phyloP scores from a whole-genome alignment of 129 eudicot species.

The Lonicera japonica region DNA sequence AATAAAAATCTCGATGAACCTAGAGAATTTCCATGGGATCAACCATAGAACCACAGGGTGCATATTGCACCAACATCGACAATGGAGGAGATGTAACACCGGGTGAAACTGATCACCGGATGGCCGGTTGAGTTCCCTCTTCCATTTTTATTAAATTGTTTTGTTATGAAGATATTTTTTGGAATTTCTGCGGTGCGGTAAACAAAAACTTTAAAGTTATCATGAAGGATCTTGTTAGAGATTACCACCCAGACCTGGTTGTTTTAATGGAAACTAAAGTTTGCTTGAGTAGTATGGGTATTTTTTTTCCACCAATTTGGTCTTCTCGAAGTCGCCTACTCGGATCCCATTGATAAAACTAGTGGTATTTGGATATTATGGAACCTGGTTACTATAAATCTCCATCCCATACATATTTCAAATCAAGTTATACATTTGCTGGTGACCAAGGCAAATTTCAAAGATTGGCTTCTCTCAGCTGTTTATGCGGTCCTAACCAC shows the following conservation, averaged over 20 bases:
- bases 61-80: no score
- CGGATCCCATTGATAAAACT: background rate
- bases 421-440: background rate
- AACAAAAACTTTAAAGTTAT: background rate
- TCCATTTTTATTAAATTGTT: background rate
- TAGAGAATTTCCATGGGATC: no score
- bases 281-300: background rate
- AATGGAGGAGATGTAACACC: no score
- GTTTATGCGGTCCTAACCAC: background rate
- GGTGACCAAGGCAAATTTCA: background rate
- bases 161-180: background rate
- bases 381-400: background rate
- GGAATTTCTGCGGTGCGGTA: background rate
- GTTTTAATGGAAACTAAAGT: background rate
- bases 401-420: background rate
- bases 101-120: no score
- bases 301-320: background rate
- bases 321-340: background rate
- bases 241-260: background rate
- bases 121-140: background rate
- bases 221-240: background rate
- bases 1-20: no score
- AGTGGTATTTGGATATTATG: background rate
- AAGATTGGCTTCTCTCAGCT: background rate
- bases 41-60: no score